Percentiles rank a stretch among this genome's conserved stretches.
Conservation (phyloP, 805 yeast species). For the Cyberlindnera meyerae region DNA sequence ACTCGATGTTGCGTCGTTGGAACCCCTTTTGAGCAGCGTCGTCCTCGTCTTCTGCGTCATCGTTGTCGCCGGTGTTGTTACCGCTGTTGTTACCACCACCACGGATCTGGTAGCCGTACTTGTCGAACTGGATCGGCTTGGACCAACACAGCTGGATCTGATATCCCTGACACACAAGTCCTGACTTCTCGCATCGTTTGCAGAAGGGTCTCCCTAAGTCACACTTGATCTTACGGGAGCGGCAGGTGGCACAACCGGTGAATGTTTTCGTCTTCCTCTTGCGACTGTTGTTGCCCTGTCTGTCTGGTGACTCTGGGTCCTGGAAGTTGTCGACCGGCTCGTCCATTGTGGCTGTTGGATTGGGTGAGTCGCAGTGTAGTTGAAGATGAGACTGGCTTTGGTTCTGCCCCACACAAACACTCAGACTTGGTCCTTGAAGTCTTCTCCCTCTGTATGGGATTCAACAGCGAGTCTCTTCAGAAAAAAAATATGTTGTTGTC, state of each 20-base stretch:
- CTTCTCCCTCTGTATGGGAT: no score
- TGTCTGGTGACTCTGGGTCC: not conserved
- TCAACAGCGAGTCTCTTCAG: no score
- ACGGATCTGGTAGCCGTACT: conserved; percentile 36
- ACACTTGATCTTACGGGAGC: conserved; percentile 76
- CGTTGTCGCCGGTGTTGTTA: no score
- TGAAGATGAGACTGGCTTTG: no score
- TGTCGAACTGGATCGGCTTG: conserved; percentile 46
- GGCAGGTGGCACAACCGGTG: conserved; percentile 86
- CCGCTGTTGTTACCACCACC: no score
- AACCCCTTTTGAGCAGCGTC: conserved; percentile 43
- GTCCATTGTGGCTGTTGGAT: no score
- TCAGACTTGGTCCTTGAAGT: no score
- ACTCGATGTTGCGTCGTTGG: conserved; percentile 67
- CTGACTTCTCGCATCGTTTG: conserved; percentile 61
- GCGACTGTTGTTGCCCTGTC: conserved; percentile 1
- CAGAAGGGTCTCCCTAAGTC: conserved; percentile 71
- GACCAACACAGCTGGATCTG: conserved; percentile 77
- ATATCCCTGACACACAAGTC: conserved; percentile 74
- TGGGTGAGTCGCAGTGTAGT: no score
- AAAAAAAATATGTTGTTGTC: no score
- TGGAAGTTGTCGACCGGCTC: not conserved
- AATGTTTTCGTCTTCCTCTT: conserved; percentile 61
- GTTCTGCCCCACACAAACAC: no score
- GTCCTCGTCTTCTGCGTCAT: conserved; percentile 21